Percentiles rank a stretch among this genome's conserved stretches.
Evolutionary conservation across 306 rosid genomes (phyloP).

Genomic region (Pyrus communis): DNA sequence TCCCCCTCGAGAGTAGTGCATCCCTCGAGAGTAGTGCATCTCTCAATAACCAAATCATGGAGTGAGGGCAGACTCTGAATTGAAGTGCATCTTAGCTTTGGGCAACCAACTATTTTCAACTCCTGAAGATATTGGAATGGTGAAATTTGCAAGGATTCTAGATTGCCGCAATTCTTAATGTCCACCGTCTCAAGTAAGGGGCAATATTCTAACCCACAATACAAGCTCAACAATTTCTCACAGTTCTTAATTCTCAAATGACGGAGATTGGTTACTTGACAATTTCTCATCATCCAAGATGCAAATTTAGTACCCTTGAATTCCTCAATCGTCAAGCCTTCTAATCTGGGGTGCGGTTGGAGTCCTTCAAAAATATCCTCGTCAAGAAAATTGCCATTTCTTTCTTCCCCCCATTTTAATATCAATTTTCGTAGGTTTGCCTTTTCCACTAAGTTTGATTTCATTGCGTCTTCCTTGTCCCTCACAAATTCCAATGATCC

Average conservation of each 20-base stretch:
- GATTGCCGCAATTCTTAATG: too few relatives aligned
- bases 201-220: too few relatives aligned
- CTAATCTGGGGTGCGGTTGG: neutral
- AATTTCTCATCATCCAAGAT: neutral
- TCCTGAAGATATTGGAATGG: too few relatives aligned
- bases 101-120: too few relatives aligned
- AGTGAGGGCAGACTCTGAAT: neutral
- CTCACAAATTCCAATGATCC: neutral
- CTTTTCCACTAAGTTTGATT: neutral
- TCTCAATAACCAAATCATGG: neutral
- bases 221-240: too few relatives aligned
- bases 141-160: too few relatives aligned
- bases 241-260: too few relatives aligned
- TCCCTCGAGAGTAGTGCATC: rapidly evolving
- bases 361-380: neutral
- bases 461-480: neutral
- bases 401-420: neutral
- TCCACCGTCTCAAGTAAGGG: too few relatives aligned
- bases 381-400: too few relatives aligned
- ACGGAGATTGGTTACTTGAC: too few relatives aligned
- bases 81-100: too few relatives aligned
- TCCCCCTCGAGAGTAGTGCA: too few relatives aligned
- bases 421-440: neutral
- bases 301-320: neutral
- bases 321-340: neutral